These are phyloP conservation scores for Populus tremula DNA, from an alignment of 345 rosid genomes.

Conservation along the genomic window DNA sequence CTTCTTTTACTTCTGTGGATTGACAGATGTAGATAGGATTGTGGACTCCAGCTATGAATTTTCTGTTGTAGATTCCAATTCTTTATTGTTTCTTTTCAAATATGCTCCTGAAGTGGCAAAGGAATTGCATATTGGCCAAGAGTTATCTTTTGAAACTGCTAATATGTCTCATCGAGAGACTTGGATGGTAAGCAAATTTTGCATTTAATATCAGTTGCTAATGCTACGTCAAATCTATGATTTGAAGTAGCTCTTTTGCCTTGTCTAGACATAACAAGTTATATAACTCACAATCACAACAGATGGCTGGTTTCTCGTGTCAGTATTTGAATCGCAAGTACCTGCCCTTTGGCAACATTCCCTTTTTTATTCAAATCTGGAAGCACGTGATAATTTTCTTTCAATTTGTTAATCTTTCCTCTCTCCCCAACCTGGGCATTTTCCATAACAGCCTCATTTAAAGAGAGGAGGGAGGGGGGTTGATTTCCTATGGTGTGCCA, in stretches of 20 bases:
- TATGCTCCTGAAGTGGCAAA: conserved; percentile 65
- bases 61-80: conserved; percentile 77
- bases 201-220: not conserved
- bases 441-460: not conserved
- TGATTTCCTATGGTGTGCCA: not conserved
- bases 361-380: not conserved
- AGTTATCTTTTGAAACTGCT: conserved; percentile 49
- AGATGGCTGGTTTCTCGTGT: not conserved
- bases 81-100: conserved; percentile 67
- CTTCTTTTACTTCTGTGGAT: conserved; percentile 8
- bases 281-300: not conserved
- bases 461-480: not conserved
- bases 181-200: conserved; percentile 61
- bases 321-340: not conserved
- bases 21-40: conserved; percentile 62
- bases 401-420: not conserved
- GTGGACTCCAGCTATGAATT: conserved; percentile 66
- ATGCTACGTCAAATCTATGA: not conserved
- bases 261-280: not conserved
- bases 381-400: not conserved
- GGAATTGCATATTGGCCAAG: conserved; percentile 48
- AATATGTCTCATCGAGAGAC: conserved; percentile 43
- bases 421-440: not conserved
- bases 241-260: not conserved
- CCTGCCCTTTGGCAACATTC: not conserved